Evolutionary conservation across 129 eudicot species (phyloP).

Genomic region (Calendula officinalis): DNA sequence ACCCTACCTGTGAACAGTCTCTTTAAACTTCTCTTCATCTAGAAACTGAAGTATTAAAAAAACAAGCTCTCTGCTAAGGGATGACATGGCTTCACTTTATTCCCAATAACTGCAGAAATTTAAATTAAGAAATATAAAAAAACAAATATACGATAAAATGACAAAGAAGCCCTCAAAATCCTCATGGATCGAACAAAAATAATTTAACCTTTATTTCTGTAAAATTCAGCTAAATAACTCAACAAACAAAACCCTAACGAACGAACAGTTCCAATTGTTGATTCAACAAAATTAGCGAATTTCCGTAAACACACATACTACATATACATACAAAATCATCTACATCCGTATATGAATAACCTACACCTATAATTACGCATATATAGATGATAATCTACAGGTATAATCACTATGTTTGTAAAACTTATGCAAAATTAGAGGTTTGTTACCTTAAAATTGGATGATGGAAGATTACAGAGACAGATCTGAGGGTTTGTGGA

Average conservation of each 20-base stretch:
- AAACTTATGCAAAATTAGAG: slow-evolving; percentile 15
- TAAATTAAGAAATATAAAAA: background rate
- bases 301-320: slow-evolving; percentile 10
- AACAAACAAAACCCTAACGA: slow-evolving; percentile 32
- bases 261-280: slow-evolving; percentile 22
- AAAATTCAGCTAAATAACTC: slow-evolving; percentile 17
- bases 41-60: slow-evolving; percentile 46
- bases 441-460: slow-evolving; percentile 23
- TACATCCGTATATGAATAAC: slow-evolving; percentile 7
- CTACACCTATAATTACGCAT: slow-evolving; percentile 1
- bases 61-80: slow-evolving; percentile 48
- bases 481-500: slow-evolving; percentile 32
- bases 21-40: slow-evolving; percentile 39
- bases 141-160: background rate
- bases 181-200: slow-evolving; percentile 19
- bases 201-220: slow-evolving; percentile 7
- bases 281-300: slow-evolving; percentile 18
- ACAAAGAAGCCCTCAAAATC: background rate
- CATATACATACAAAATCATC: slow-evolving; percentile 12
- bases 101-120: slow-evolving; percentile 21
- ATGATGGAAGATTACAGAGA: slow-evolving; percentile 24
- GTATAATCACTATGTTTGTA: slow-evolving; percentile 1
- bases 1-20: slow-evolving; percentile 37
- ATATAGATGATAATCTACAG: slow-evolving; percentile 12
- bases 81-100: slow-evolving; percentile 35